These are phyloP conservation scores for Candida schatavii DNA, from an alignment of 805 yeast genomes.

Conservation along the genomic window DNA sequence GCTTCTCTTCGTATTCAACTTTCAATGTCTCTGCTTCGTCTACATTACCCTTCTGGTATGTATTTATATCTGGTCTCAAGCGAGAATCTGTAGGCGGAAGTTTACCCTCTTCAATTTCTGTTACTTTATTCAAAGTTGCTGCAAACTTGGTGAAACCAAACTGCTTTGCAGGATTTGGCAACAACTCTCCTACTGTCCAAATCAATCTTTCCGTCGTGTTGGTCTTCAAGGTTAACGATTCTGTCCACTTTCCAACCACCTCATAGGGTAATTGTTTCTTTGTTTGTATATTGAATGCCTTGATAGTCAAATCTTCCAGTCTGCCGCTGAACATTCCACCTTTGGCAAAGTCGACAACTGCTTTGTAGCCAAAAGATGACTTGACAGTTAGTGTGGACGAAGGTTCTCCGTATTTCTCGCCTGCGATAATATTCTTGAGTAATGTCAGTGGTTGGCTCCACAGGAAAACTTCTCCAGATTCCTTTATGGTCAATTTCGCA, in stretches of 20 bases:
- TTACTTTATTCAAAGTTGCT: constrained; percentile 76
- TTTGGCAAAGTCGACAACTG: constrained; percentile 70
- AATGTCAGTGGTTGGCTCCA: constrained; percentile 84
- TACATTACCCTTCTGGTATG: constrained; percentile 66
- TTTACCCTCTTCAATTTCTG: constrained; percentile 58
- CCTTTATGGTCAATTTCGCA: constrained; percentile 52
- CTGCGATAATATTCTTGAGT: constrained; percentile 85
- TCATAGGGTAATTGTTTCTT: constrained; percentile 37
- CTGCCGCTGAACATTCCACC: constrained; percentile 84
- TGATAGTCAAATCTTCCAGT: constrained; percentile 62
- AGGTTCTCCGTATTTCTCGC: constrained; percentile 93
- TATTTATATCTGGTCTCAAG: constrained; percentile 77
- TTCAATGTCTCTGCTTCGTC: constrained; percentile 73
- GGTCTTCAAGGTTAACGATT: constrained; percentile 47
- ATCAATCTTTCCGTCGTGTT: constrained; percentile 43
- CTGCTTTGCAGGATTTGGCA: constrained; percentile 55
- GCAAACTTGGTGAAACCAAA: constrained; percentile 88
- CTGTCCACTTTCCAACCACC: constrained; percentile 86
- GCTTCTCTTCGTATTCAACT: constrained; percentile 68
- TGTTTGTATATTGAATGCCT: constrained; percentile 32
- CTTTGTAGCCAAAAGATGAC: constrained; percentile 65
- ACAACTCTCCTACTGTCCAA: constrained; percentile 72
- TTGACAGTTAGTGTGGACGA: constrained; percentile 61
- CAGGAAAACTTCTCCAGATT: constrained; percentile 67
- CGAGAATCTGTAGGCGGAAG: constrained; percentile 89